These are phyloP conservation scores for Plasmodium reichenowi DNA, from an alignment of 169 alveolate species.

Conservation along the genomic window DNA sequence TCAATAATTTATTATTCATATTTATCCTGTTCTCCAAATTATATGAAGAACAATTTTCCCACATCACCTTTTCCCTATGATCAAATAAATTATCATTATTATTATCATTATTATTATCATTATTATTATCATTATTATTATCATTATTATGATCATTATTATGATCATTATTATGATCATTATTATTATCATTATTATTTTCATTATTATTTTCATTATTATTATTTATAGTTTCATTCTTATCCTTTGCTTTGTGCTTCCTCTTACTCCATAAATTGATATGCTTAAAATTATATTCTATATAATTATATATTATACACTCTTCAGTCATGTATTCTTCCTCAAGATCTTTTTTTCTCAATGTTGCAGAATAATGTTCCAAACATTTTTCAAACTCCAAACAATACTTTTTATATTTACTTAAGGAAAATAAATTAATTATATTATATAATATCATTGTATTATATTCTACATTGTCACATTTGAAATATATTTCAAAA, in stretches of 20 bases:
- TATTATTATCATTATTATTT: too few relatives aligned
- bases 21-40: neutral
- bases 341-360: neutral
- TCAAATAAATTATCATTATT: neutral
- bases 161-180: too few relatives aligned
- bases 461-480: conserved; percentile 33
- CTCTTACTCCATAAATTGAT: conserved; percentile 32
- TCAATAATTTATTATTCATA: conserved; percentile 24
- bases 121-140: neutral
- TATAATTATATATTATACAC: conserved; percentile 23
- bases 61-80: too few relatives aligned
- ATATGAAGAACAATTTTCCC: neutral
- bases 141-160: too few relatives aligned
- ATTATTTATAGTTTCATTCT: neutral
- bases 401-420: neutral
- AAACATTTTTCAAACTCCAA: conserved; percentile 31
- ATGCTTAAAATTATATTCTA: conserved; percentile 37
- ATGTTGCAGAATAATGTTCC: conserved; percentile 14
- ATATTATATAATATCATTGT: conserved; percentile 28
- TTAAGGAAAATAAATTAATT: conserved; percentile 14
- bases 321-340: conserved; percentile 23
- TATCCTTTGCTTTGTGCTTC: neutral
- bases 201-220: too few relatives aligned
- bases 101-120: neutral
- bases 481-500: conserved; percentile 22